Evolutionary conservation across 306 rosid genomes (phyloP).

Genomic region (Ziziphus jujuba): DNA sequence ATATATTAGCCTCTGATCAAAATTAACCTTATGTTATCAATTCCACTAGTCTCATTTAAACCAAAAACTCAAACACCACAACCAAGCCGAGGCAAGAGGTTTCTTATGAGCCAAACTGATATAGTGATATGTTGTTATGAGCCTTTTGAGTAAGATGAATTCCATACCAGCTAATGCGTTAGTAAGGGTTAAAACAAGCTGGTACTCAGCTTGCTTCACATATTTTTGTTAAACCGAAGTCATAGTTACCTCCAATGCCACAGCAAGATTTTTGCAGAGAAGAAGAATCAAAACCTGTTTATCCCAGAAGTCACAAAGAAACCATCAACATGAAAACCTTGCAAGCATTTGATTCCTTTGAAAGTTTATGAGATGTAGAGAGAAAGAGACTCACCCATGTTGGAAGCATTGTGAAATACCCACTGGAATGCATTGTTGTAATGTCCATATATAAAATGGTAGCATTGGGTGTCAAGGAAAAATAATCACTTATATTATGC

Average conservation of each 20-base stretch:
- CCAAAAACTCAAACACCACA: conserved; percentile 1
- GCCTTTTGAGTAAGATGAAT: conserved; percentile 22
- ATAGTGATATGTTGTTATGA: conserved; percentile 1
- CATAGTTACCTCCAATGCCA: conserved; percentile 18
- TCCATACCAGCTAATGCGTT: conserved; percentile 25
- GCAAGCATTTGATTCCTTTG: no score
- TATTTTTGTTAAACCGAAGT: neutral
- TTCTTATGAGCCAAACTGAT: conserved; percentile 17
- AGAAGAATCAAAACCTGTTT: conserved; percentile 11
- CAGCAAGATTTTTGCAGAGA: conserved; percentile 29
- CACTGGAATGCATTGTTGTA: conserved; percentile 21
- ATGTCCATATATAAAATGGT: conserved; percentile 22
- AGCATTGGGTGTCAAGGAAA: no score
- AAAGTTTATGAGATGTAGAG: neutral
- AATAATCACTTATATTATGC: no score
- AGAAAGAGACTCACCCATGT: neutral
- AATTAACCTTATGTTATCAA: no score
- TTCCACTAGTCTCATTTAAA: no score
- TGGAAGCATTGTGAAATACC: neutral
- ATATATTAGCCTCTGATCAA: no score
- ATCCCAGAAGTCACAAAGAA: no score
- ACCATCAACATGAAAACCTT: neutral
- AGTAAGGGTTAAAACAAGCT: conserved; percentile 11
- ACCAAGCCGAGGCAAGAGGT: conserved; percentile 4
- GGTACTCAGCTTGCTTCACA: conserved; percentile 7